These are phyloP conservation scores for Dactylorhiza incarnata DNA, from an alignment of 106 monocot genomes.

Conservation along the genomic window DNA sequence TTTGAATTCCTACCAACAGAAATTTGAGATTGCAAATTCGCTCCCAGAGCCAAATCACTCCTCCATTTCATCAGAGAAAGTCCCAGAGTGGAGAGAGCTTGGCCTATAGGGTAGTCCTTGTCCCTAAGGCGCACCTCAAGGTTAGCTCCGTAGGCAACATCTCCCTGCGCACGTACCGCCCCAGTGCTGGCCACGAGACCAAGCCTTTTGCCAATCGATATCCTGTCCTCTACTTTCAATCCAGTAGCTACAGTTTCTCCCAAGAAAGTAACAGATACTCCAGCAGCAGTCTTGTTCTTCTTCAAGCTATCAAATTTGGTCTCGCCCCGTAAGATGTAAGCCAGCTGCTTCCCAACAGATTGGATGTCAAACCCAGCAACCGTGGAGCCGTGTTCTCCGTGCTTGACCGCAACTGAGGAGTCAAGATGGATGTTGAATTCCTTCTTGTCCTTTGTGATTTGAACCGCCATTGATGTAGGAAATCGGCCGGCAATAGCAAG, in stretches of 20 bases:
- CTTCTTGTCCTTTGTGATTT: constrained; percentile 94
- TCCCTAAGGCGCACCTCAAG: constrained; percentile 75
- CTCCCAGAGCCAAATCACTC: constrained; percentile 78
- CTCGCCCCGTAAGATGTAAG: constrained; percentile 69
- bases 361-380: constrained; percentile 90
- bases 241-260: constrained; percentile 83
- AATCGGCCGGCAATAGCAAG: constrained; percentile 52
- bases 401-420: constrained; percentile 73
- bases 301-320: constrained; percentile 80
- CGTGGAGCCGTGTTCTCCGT: constrained; percentile 68
- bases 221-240: constrained; percentile 74
- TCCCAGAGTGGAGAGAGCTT: constrained; percentile 60
- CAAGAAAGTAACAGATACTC: constrained; percentile 71
- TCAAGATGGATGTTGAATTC: constrained; percentile 86
- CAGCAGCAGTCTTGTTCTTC: constrained; percentile 81
- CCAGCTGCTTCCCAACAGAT: constrained; percentile 69
- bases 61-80: constrained; percentile 93
- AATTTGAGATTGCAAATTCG: constrained; percentile 84
- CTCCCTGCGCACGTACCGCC: constrained; percentile 71
- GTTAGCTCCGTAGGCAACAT: constrained; percentile 82
- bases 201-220: constrained; percentile 64
- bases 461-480: constrained; percentile 55
- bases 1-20: constrained; percentile 59
- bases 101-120: constrained; percentile 75
- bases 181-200: constrained; percentile 63